Percentiles rank a stretch among this genome's conserved stretches.
phyloP scores from a whole-genome alignment of 768 basidiomycete genomes.

The Psilocybe sp. region DNA sequence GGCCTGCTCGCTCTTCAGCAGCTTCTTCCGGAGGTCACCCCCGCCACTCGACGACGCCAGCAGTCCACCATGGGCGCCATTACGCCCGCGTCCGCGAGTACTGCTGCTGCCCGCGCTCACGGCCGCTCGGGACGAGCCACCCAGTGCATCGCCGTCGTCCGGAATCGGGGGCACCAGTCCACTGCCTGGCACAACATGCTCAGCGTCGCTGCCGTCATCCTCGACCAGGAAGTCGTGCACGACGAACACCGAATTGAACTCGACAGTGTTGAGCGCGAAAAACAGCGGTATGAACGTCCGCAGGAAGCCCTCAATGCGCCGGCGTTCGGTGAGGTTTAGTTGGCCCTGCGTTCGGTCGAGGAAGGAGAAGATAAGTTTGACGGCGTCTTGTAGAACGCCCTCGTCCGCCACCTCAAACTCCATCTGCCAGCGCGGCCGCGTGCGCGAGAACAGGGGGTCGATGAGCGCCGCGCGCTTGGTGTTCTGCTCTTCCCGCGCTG shows the following conservation, averaged over 20 bases:
- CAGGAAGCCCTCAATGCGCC: constrained; percentile 79
- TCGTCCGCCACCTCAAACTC: constrained; percentile 75
- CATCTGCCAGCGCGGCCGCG: constrained; percentile 73
- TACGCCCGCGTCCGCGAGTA: constrained; percentile 24
- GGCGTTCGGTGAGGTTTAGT: constrained; percentile 68
- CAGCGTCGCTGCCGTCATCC: constrained; percentile 51
- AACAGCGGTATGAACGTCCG: constrained; percentile 75
- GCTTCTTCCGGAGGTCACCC: constrained; percentile 71
- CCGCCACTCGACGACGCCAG: constrained; percentile 22
- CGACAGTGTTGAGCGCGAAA: constrained; percentile 68
- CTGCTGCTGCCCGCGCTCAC: constrained; percentile 33
- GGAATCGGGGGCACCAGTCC: constrained; percentile 33
- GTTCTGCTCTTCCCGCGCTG: constrained; percentile 78
- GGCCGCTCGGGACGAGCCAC: constrained; percentile 4
- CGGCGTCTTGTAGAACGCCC: constrained; percentile 76
- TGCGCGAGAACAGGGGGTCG: constrained; percentile 55
- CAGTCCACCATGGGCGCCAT: constrained; percentile 8
- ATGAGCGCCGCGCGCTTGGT: constrained; percentile 64
- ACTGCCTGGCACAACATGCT: constrained; percentile 33
- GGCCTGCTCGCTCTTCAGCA: constrained; percentile 81
- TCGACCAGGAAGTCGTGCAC: constrained; percentile 53
- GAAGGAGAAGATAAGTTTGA: constrained; percentile 88
- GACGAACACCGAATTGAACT: constrained; percentile 70
- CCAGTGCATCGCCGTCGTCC: constrained; percentile 27
- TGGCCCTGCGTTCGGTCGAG: constrained; percentile 85